Evolutionary conservation across 345 rosid genomes (phyloP), one percentile per base, ranked within the genome.

Genomic region (Syzygium oleosum): DNA sequence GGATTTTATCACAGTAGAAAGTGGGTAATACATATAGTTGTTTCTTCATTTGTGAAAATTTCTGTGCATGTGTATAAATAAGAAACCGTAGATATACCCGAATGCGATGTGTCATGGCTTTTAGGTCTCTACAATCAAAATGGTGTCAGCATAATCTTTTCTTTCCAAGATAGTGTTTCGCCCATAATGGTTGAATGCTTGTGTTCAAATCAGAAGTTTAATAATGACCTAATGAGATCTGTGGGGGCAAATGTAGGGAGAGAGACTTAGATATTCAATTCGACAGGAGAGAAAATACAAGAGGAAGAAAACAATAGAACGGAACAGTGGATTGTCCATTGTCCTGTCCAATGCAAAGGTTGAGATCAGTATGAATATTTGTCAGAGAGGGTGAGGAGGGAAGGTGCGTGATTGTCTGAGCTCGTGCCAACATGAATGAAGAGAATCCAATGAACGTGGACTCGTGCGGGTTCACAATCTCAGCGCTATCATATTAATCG

Each of bases 361-460:
- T 38, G 83, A 9, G 80, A 73, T 19, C 83, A 11, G 27, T 73
- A 73, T 38, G 38, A 73, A 73, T 73, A 73, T 19, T 73, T 41
- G 83, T 73, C 83, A 73, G 83, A 38, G 25, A 73, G 49, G 25
- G 3, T 38, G 80, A 73, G 49, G 80, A 49, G 38, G 80, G 80
- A 73, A 73, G 80, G 80, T 84, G 31, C 54, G 85, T n/a, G 41
- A 31, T 52, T n/a, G 85, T 51, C 85, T 51, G 53, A 16, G 56
- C 85, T 31, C 23, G 77, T 31, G 80, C 87, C 68, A 31, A 59
- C 87, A 85, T 6, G 21, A 19, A 16, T 1, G 27, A 34, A 73
- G 88, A 54, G 88, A 54, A 87, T 87, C 85, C 88, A 87, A 87
- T 77, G 85, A 87, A 86, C 49, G 54, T 63, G 29, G 51, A 2